phyloP scores from a whole-genome alignment of 441 rosid species.

The Populus hybrid region DNA sequence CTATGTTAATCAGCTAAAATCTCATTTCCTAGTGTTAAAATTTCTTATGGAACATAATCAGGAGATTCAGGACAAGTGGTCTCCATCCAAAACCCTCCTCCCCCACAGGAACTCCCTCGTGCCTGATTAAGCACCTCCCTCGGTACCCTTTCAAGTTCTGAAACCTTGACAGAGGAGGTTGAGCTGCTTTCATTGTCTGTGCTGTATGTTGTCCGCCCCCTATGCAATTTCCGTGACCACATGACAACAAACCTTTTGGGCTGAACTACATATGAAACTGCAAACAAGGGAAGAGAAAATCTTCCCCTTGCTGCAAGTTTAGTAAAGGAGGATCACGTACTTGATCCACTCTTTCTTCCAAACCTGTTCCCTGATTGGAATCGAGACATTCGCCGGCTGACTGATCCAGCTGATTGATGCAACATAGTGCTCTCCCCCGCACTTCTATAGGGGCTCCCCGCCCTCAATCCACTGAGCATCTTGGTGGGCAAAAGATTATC shows the following conservation, averaged over 20 bases:
- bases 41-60: not conserved
- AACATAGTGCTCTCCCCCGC: constrained; percentile 16
- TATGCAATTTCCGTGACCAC: constrained; percentile 12
- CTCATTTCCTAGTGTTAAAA: not conserved
- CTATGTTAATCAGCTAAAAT: not conserved
- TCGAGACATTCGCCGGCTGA: not conserved
- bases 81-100: constrained; percentile 6
- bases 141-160: constrained; percentile 21
- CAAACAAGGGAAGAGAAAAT: constrained; percentile 5
- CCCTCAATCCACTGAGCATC: constrained; percentile 31
- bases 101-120: constrained; percentile 24
- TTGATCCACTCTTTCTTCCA: constrained; percentile 29
- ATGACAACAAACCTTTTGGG: not conserved
- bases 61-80: constrained; percentile 6
- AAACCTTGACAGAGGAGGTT: not conserved
- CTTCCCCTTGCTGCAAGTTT: constrained; percentile 33
- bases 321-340: constrained; percentile 26
- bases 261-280: not conserved
- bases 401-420: constrained; percentile 15
- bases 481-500: constrained; percentile 34
- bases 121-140: constrained; percentile 33
- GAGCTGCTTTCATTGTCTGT: not conserved
- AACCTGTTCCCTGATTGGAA: constrained; percentile 21
- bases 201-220: not conserved
- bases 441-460: constrained; percentile 23